A percentile compares a stretch with the other conserved stretches of the same genome.
Conservation (phyloP, 2,329 filamentous ascomycete genomes). For the Cladosporium sp. region DNA sequence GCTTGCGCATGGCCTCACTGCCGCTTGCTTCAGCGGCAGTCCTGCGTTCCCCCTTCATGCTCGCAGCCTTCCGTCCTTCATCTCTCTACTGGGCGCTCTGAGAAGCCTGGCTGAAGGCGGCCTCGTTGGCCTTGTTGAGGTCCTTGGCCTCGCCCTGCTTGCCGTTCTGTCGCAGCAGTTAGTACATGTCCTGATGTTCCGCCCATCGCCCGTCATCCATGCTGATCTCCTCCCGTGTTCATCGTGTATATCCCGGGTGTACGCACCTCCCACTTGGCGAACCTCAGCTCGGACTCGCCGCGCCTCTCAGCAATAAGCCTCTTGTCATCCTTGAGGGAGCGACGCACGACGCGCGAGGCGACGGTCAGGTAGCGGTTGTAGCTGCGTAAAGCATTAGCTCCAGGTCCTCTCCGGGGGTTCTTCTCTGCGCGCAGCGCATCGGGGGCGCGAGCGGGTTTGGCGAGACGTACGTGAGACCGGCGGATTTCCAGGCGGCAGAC, state of each 20-base stretch:
- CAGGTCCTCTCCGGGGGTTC: background rate
- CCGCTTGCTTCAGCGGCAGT: conserved; percentile 10
- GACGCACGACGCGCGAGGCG: conserved; percentile 91
- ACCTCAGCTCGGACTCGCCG: conserved; percentile 84
- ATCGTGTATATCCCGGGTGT: conserved; percentile 24
- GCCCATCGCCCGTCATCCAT: background rate
- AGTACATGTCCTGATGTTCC: background rate
- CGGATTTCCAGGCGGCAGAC: conserved; percentile 97
- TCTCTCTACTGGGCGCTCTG: conserved; percentile 34
- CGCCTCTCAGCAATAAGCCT: conserved; percentile 84
- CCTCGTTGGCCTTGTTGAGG: conserved; percentile 61
- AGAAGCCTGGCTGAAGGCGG: conserved; percentile 49
- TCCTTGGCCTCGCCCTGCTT: conserved; percentile 87
- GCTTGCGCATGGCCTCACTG: conserved; percentile 12
- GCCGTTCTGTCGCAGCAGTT: conserved; percentile 68
- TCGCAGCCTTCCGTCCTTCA: conserved; percentile 15
- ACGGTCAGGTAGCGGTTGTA: conserved; percentile 99
- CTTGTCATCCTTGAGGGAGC: conserved; percentile 94
- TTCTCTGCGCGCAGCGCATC: conserved; percentile 5
- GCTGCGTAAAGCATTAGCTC: conserved; percentile 54
- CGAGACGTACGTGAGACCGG: conserved; percentile 83
- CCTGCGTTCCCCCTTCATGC: conserved; percentile 19
- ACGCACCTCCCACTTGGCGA: conserved; percentile 95
- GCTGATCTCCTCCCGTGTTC: background rate
- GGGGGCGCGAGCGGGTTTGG: conserved; percentile 2